Conservation (phyloP, 257 asterid genomes). For the Leptodermis oblonga region DNA sequence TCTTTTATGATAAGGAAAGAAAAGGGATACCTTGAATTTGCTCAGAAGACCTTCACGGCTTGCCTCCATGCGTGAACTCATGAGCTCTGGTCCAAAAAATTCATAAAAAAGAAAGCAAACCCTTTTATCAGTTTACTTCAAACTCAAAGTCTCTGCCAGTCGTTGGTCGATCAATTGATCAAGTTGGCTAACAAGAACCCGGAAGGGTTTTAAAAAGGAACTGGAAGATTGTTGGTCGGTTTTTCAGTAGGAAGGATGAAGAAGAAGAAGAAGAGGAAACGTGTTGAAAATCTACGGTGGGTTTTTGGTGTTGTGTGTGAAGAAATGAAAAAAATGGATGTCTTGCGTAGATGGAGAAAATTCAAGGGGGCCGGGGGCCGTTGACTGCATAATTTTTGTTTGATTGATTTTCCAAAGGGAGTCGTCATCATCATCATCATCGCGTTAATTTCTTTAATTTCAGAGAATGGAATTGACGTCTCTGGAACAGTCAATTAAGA, state of each 20-base stretch:
- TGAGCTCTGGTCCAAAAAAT: not conserved
- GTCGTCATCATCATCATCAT: not conserved
- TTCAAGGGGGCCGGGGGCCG: not conserved
- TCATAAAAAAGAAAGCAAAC: not conserved
- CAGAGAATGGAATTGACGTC: not conserved
- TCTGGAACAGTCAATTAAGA: not conserved
- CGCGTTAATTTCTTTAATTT: not conserved
- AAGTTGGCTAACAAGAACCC: not conserved
- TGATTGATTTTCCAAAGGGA: not conserved
- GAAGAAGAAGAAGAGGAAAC: not conserved
- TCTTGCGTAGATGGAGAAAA: not conserved
- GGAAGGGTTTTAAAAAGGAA: not conserved
- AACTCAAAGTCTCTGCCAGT: not conserved
- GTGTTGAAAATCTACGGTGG: slow-evolving; percentile 3
- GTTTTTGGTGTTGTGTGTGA: not conserved
- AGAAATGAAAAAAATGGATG: not conserved
- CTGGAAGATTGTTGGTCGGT: not conserved
- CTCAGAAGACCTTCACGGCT: slow-evolving; percentile 5
- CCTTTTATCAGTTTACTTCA: not conserved
- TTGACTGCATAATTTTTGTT: not conserved
- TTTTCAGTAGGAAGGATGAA: not conserved
- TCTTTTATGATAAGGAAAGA: not conserved
- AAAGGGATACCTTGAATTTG: slow-evolving; percentile 19
- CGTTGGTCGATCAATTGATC: not conserved
- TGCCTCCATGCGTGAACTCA: slow-evolving; percentile 10